Evolutionary conservation across 2,329 filamentous ascomycete species (phyloP).

Genomic region (Alternaria ventricosa): DNA sequence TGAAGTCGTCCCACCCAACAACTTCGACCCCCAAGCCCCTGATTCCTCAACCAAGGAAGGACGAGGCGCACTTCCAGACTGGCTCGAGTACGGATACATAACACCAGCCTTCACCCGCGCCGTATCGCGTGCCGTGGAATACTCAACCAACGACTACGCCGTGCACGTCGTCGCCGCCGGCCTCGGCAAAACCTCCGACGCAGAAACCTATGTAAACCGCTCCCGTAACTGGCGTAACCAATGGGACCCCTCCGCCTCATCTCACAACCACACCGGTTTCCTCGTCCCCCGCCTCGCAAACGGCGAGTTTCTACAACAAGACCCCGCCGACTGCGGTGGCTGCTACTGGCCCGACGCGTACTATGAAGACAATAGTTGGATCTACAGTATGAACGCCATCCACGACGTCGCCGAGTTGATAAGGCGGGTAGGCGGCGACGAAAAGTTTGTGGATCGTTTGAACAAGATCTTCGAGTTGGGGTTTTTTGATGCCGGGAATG

Average conservation of each 20-base stretch:
- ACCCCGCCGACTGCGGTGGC: conserved; percentile 63
- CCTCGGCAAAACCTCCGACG: conserved; percentile 59
- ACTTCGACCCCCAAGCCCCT: conserved; percentile 60
- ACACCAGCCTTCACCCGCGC: conserved; percentile 67
- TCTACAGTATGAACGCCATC: conserved; percentile 72
- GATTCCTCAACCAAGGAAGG: conserved; percentile 72
- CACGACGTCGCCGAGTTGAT: conserved; percentile 68
- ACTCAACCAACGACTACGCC: conserved; percentile 72
- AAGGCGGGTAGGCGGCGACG: conserved; percentile 60
- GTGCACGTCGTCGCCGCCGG: conserved; percentile 70
- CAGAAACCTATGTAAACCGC: conserved; percentile 65
- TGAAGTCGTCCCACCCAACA: conserved; percentile 66
- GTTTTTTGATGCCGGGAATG: conserved; percentile 72
- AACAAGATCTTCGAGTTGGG: conserved; percentile 64
- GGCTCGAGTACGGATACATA: conserved; percentile 69
- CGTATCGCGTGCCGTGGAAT: conserved; percentile 70
- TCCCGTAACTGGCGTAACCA: conserved; percentile 75
- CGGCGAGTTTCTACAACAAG: conserved; percentile 57
- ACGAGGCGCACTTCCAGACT: conserved; percentile 72
- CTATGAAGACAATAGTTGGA: conserved; percentile 68
- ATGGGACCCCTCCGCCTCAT: conserved; percentile 66
- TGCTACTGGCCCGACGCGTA: conserved; percentile 71
- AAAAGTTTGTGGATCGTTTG: conserved; percentile 63
- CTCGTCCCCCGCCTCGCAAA: conserved; percentile 65
- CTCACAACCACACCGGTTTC: conserved; percentile 69